Evolutionary conservation across 176 grass and related monocot genomes (phyloP).

Genomic region (Canna indica): DNA sequence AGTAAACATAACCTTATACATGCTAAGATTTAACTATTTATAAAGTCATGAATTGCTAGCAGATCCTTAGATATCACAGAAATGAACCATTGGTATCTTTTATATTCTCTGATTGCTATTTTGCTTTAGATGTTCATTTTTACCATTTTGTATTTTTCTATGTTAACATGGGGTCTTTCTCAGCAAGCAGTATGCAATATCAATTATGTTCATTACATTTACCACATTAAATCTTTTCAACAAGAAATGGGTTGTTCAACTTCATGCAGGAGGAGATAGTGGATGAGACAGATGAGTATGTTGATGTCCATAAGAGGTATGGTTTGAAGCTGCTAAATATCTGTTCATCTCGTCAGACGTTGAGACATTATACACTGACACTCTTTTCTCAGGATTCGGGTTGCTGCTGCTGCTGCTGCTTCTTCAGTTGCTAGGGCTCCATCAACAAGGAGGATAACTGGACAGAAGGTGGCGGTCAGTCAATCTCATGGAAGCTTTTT

Average conservation of each 20-base stretch:
- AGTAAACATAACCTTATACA: slow-evolving; percentile 28
- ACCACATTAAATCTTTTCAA: no score
- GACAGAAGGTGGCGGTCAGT: slow-evolving; percentile 74
- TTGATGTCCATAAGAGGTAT: slow-evolving; percentile 99
- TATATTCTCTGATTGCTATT: background rate
- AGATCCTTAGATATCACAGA: background rate
- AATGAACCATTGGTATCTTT: background rate
- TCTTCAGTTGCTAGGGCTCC: slow-evolving; percentile 92
- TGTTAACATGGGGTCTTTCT: background rate
- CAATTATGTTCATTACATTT: background rate
- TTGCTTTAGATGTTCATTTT: background rate
- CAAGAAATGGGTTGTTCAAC: background rate
- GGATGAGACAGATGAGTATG: slow-evolving; percentile 98
- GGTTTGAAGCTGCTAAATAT: background rate
- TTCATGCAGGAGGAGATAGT: slow-evolving; percentile 92
- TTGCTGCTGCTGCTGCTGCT: slow-evolving; percentile 68
- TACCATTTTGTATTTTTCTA: background rate
- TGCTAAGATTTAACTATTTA: background rate
- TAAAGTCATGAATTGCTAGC: background rate
- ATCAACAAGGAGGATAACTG: slow-evolving; percentile 66
- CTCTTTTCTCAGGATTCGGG: slow-evolving; percentile 56
- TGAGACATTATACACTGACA: background rate
- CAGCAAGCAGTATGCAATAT: background rate
- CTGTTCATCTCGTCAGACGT: background rate
- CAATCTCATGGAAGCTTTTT: slow-evolving; percentile 7